A percentile compares a stretch with the other conserved stretches of the same genome.
Conservation (phyloP, 2,329 filamentous ascomycete genomes). For the Huntiella omanensis region DNA sequence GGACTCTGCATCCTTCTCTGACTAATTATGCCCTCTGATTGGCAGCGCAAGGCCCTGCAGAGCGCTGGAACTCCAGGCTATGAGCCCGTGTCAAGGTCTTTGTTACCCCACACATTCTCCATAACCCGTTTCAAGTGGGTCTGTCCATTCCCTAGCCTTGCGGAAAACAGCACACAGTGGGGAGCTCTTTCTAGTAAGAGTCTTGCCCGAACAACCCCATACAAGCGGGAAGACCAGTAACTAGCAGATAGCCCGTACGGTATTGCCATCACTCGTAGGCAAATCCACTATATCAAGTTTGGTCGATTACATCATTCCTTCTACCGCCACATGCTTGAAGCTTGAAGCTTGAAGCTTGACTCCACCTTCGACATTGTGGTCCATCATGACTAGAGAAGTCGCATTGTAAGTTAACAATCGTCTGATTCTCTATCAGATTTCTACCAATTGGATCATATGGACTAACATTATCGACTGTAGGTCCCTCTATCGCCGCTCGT, state of each 20-base stretch:
- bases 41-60: background rate
- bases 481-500: constrained; percentile 72
- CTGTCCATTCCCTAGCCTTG: background rate
- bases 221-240: too few species aligned
- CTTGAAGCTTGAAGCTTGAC: background rate
- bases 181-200: too few species aligned
- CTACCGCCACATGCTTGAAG: background rate
- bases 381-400: constrained; percentile 25
- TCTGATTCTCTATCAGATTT: background rate
- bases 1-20: background rate
- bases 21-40: constrained; percentile 10
- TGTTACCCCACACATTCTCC: background rate
- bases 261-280: background rate
- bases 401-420: constrained; percentile 25
- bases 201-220: too few species aligned
- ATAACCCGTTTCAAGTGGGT: background rate
- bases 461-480: constrained; percentile 19
- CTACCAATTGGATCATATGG: background rate
- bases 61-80: background rate
- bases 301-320: background rate
- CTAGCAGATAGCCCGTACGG: background rate
- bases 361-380: background rate
- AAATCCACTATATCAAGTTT: background rate
- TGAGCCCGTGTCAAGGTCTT: background rate
- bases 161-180: too few species aligned